These are phyloP conservation scores for Termitomyces sp. DNA, from an alignment of 768 basidiomycete genomes.

Conservation along the genomic window DNA sequence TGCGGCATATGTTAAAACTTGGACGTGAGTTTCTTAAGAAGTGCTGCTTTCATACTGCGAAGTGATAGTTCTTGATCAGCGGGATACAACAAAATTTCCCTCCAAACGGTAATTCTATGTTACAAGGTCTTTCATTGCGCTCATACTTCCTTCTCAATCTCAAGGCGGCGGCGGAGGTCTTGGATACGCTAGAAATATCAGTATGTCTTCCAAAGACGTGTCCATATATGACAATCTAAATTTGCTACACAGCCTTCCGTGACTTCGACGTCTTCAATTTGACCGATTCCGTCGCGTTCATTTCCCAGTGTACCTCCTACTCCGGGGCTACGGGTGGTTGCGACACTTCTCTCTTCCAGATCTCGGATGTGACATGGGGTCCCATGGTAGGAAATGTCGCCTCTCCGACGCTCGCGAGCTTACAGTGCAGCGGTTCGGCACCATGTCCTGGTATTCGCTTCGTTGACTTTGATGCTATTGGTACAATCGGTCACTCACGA, in stretches of 20 bases:
- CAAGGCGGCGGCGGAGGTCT: constrained; percentile 30
- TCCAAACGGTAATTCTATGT: constrained; percentile 25
- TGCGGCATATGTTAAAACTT: constrained; percentile 33
- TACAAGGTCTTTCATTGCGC: neutral
- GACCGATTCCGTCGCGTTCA: constrained; percentile 18
- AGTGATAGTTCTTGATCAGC: constrained; percentile 1
- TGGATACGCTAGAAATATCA: constrained; percentile 28
- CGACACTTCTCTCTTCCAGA: constrained; percentile 31
- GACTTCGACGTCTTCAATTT: constrained; percentile 23
- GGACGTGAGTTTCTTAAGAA: constrained; percentile 22
- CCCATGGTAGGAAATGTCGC: constrained; percentile 23
- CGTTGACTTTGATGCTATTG: constrained; percentile 19
- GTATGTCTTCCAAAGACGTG: constrained; percentile 7
- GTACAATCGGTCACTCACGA: constrained; percentile 12
- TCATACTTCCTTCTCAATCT: neutral
- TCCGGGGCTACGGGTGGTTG: constrained; percentile 30
- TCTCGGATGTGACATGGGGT: constrained; percentile 30
- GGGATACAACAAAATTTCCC: constrained; percentile 28
- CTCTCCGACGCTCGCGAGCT: constrained; percentile 20
- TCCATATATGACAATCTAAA: neutral
- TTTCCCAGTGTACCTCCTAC: constrained; percentile 31
- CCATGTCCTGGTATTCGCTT: constrained; percentile 26
- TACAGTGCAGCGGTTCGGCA: constrained; percentile 31
- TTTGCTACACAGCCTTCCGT: constrained; percentile 20
- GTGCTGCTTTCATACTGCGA: neutral